These are phyloP conservation scores for Zostera marina DNA, from an alignment of 116 monocot species.

Conservation along the genomic window DNA sequence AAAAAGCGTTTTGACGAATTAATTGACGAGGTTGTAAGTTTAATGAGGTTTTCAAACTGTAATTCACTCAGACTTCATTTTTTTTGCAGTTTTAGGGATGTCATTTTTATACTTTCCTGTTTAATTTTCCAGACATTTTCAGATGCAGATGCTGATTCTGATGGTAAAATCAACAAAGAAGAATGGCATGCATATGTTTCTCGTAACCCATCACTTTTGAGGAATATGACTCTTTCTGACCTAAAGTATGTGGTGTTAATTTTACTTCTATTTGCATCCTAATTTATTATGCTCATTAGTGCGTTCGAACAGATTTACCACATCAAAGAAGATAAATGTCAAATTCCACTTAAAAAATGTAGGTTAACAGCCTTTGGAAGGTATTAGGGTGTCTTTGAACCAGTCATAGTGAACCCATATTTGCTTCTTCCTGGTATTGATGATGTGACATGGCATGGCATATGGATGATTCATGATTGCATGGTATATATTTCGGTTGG, in stretches of 20 bases:
- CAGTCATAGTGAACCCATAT: too few relatives aligned
- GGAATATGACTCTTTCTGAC: slow-evolving; percentile 83
- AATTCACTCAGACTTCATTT: not conserved
- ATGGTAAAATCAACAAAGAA: slow-evolving; percentile 70
- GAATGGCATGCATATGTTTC: slow-evolving; percentile 75
- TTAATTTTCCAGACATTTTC: slow-evolving; percentile 62
- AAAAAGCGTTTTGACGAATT: slow-evolving; percentile 56
- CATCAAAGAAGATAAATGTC: too few relatives aligned
- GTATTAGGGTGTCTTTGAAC: too few relatives aligned
- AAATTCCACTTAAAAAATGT: too few relatives aligned
- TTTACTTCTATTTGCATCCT: too few relatives aligned
- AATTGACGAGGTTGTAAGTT: slow-evolving; percentile 39
- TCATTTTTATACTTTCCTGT: not conserved
- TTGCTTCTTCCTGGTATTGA: too few relatives aligned
- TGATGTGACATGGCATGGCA: too few relatives aligned
- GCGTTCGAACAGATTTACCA: too few relatives aligned
- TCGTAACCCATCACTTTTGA: slow-evolving; percentile 55
- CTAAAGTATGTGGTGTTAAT: slow-evolving; percentile 26
- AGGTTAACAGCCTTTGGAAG: too few relatives aligned
- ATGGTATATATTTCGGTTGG: too few relatives aligned
- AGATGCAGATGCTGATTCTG: slow-evolving; percentile 65
- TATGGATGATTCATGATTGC: too few relatives aligned
- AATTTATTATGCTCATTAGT: too few relatives aligned
- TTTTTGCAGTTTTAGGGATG: not conserved
- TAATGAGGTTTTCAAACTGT: not conserved